Evolutionary conservation across 768 basidiomycete genomes (phyloP), one percentile per base, ranked within the genome.

Genomic region (Tremella mesenterica): DNA sequence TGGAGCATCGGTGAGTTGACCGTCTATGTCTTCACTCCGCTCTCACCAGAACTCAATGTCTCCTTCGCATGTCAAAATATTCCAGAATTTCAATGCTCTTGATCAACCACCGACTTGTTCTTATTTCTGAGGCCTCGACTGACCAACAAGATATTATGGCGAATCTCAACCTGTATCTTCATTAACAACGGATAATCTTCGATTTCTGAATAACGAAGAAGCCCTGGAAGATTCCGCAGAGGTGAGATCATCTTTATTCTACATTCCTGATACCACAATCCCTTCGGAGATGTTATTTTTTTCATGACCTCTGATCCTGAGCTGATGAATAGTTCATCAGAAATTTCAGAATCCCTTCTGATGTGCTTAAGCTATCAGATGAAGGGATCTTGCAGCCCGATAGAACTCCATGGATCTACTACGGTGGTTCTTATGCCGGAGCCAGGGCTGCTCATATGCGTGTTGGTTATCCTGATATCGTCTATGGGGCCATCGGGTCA

Each of bases 351-450:
- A 85, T 92, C 4, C 71, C 70, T 6, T 16, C 48, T n/a, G 54
- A 50, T 9, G 36, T 66, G 4, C 33, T 67, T 7, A n/a, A 57
- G 28, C 38, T 61, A 4, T 48, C 27, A 13, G 53, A 56, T 0
- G 21, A 63, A 80, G 86, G 64, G 63, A 88, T 59, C 85, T 84
- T 16, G 80, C 87, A 10, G 81, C 85, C 16, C 75, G 59, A 59
- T 18, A 58, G 64, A 26, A 66, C 67, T 12, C 69, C 71, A 8
- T 76, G 74, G 74, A 60, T 76, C 34, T 71, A 93, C 70, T 93
- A 93, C 64, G 93, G 93, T 13, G 91, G 88, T 7, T 90, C 87
- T 0, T 93, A 93, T 61, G 90, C 90, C 9, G 92, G 92, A 55
- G 92, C 91, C 7, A 83, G 91, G 12, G 84, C 90, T 0, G 92